Base-by-base conservation (phyloP, 345 rosid species). In the Kernera saxatilis region DNA sequence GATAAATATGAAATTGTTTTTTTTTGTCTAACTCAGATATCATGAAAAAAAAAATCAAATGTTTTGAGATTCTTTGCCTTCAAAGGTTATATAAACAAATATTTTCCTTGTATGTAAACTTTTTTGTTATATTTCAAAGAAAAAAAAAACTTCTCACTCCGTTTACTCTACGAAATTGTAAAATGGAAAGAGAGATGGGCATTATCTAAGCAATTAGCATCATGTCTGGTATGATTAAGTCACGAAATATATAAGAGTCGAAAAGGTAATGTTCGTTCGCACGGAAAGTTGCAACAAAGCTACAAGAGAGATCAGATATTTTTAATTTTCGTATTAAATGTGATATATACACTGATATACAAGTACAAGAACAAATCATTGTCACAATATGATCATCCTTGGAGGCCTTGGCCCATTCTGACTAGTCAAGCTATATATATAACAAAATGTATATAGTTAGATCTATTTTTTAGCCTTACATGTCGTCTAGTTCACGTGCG, bases 311-410 rank as follows among this genome's bases (percentile, higher is more conserved):
- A 3, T 29, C n/a, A 19, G 14, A 45, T 70, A 11, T 35, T 48
- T 58, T 23, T 4, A 3, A 18, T 35, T 33, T 69, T 6, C 3
- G 37, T n/a, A 57, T 33, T 15, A 44, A 57, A 69, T 44, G 73
- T 69, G 58, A 59, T 1, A 49, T 18, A 22, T 45, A 45, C 9
- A n/a, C n/a, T n/a, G n/a, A 48, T 10, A 15, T 9, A 35, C 0
- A 13, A 48, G 67, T 70, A 71, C 53, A 52, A 32, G 40, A 15
- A 63, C 54, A 73, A 54, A 64, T 73, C 77, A 55, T 73, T 73
- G 77, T 64, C 64, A 64, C 64, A 64, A 15, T 17, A 33, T 43
- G 48, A 25, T 44, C 56, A 72, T 50, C 62, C 49, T 64, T 36
- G 18, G 49, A 72, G 12, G 29, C 58, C 8, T 44, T 54, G 56